Percentiles rank a stretch among this genome's conserved stretches.
Conservation (phyloP, 352 stramenopile species). For the Phytopythium cucurbitacearum region DNA sequence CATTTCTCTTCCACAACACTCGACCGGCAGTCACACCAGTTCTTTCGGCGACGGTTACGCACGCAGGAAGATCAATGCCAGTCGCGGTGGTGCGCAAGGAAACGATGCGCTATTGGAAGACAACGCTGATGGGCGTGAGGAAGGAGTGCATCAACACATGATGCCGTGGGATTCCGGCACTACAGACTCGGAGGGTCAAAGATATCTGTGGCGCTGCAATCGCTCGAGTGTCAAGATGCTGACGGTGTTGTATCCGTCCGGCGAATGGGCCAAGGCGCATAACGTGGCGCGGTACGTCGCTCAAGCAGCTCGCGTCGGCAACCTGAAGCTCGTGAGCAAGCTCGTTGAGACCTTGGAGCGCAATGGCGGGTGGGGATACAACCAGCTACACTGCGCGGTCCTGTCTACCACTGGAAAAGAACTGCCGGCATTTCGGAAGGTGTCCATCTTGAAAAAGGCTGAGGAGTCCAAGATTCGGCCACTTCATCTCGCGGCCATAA, state of each 20-base stretch:
- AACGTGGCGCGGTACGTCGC: constrained; percentile 25
- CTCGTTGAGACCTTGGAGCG: constrained; percentile 44
- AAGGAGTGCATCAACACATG: constrained; percentile 13
- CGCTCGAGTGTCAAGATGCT: constrained; percentile 52
- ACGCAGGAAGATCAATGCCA: constrained; percentile 68
- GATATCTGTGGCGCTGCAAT: not conserved
- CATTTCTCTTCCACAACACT: constrained; percentile 54
- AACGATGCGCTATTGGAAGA: constrained; percentile 68
- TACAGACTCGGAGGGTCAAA: constrained; percentile 24
- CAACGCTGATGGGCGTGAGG: not conserved
- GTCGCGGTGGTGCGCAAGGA: constrained; percentile 65
- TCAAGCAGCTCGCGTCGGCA: constrained; percentile 27
- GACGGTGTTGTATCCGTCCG: constrained; percentile 52
- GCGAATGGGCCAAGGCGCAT: constrained; percentile 35
- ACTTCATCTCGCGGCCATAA: constrained; percentile 66
- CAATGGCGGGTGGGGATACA: constrained; percentile 1
- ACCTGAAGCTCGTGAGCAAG: constrained; percentile 37
- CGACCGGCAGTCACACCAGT: constrained; percentile 69
- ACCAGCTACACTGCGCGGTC: too few relatives aligned
- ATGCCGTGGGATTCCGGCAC: too few relatives aligned
- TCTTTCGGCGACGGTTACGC: constrained; percentile 69
- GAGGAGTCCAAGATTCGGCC: constrained; percentile 23
- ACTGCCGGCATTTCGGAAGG: too few relatives aligned
- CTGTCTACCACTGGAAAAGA: too few relatives aligned
- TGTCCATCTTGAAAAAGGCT: too few relatives aligned